Conservation (phyloP, 129 eudicot species). For the Oenanthe sinensis region DNA sequence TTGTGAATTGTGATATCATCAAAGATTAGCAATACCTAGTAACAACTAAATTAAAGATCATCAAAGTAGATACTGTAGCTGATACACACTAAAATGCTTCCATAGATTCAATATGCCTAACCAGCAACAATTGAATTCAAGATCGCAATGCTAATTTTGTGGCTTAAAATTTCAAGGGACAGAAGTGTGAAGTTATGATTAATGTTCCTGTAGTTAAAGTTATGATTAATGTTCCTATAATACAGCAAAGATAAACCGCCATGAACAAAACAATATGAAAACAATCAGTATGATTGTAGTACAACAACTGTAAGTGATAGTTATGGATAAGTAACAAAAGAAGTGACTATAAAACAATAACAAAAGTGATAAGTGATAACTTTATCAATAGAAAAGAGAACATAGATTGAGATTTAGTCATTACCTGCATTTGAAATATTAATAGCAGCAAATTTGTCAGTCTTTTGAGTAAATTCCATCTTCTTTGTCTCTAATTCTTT, state of each 20-base stretch:
- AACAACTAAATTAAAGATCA: neutral
- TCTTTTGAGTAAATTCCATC: neutral
- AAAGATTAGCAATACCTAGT: neutral
- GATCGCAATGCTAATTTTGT: neutral
- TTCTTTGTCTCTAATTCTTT: neutral
- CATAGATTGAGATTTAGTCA: neutral
- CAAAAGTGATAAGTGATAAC: neutral
- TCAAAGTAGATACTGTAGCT: neutral
- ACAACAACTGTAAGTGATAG: neutral
- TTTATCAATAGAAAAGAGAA: neutral
- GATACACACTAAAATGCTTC: neutral
- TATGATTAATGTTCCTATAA: too few species aligned
- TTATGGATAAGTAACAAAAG: neutral
- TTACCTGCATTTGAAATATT: neutral
- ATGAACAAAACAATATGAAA: neutral
- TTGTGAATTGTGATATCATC: too few species aligned
- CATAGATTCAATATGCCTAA: neutral
- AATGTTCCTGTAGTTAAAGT: too few species aligned
- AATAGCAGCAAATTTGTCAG: neutral
- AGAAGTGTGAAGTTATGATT: neutral
- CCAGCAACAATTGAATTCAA: neutral
- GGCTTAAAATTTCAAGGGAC: neutral
- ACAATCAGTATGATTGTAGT: neutral
- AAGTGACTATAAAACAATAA: neutral
- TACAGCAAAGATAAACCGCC: neutral